Evolutionary conservation across 208 protist genomes (phyloP), one percentile per base, ranked within the genome.

Genomic region (Crithidia expoeki): DNA sequence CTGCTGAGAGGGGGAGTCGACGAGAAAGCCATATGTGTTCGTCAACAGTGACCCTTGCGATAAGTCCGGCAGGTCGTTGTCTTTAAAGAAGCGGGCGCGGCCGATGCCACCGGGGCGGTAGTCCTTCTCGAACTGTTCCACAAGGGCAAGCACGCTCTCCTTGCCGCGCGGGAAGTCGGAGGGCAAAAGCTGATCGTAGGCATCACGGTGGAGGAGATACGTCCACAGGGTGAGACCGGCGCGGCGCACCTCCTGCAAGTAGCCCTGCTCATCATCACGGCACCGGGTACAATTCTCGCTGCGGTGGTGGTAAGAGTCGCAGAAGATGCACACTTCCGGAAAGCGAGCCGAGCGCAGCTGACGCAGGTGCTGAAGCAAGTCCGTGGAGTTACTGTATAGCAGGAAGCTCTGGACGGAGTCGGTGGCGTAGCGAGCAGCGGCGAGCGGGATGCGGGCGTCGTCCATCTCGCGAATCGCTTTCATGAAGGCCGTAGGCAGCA

Each of bases 301-400:
- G 57, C 55, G 51, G 71, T 95, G 90, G 71, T 92, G 79, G 52
- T 84, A 85, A 6, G 79, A 86, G 68, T 93, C 88, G 70, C 90
- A 95, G 76, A 90, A 93, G 33, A 95, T 57, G 52, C 90, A 96
- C 36, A 96, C 86, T 33, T 96, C 84, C 0, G 90, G 90, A 76
- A 96, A 96, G 51, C 62, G 71, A 23, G 75, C 72, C 47, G 85
- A 83, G 28, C 79, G 81, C 38, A 94, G 69, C 36, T 86, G 84
- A 25, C 59, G 59, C 7, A 96, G 78, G 72, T 94, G 88, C 72
- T 74, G 76, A 7, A 96, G 79, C 25, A 94, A 69, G 73, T 94
- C 86, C 17, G 72, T 88, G 5, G 84, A 88, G 68, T 85, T 81
- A 63, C 92, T 88, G 70, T 78, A 84, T 16, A 94, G 80, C 12